Conservation (phyloP, 345 rosid species). For the Chamaenerion angustifolium region DNA sequence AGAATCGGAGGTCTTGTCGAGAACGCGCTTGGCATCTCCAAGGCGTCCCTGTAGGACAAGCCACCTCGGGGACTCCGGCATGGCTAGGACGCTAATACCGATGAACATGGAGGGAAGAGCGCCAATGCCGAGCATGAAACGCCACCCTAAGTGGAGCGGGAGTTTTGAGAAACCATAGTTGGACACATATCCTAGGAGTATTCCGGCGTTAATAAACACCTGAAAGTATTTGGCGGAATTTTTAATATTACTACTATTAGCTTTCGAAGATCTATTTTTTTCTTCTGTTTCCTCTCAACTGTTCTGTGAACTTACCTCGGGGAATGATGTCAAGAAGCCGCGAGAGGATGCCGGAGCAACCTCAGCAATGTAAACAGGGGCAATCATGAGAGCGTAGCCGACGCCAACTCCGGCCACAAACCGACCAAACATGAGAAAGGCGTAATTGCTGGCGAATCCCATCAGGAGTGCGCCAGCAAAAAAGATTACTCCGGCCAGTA, state of each 20-base stretch:
- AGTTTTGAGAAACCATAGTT: conserved; percentile 67
- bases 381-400: conserved; percentile 92
- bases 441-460: conserved; percentile 75
- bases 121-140: conserved; percentile 80
- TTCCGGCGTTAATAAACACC: conserved; percentile 74
- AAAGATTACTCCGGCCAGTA: conserved; percentile 69
- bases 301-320: conserved; percentile 54
- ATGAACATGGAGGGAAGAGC: conserved; percentile 58
- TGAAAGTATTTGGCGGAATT: too few relatives aligned
- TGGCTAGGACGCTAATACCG: conserved; percentile 38
- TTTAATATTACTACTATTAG: too few relatives aligned
- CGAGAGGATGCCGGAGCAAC: conserved; percentile 81
- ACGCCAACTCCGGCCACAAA: conserved; percentile 89
- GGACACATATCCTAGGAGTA: conserved; percentile 69
- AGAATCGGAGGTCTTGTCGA: conserved; percentile 60
- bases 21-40: conserved; percentile 67
- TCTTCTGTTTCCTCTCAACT: too few relatives aligned
- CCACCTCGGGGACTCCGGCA: conserved; percentile 99
- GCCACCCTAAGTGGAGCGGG: conserved; percentile 49
- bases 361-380: conserved; percentile 89
- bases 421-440: conserved; percentile 88
- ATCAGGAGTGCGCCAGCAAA: conserved; percentile 82
- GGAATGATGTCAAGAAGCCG: conserved; percentile 83
- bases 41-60: conserved; percentile 88
- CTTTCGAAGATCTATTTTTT: too few relatives aligned